These are phyloP conservation scores for Pseudofabraea citricarpa DNA, from an alignment of 2,329 filamentous ascomycete genomes.

Conservation along the genomic window DNA sequence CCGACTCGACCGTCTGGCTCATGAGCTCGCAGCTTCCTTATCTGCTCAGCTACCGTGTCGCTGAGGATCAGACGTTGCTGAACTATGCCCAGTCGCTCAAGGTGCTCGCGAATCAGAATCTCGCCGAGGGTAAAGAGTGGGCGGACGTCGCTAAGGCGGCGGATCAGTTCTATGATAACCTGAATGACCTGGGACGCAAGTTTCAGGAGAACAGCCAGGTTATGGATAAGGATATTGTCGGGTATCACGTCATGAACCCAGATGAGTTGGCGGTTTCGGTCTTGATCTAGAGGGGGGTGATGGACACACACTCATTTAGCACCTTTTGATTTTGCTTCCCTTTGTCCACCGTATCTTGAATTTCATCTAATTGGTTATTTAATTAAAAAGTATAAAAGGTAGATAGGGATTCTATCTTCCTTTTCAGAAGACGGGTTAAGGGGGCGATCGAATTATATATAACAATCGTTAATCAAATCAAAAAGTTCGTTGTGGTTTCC, in stretches of 20 bases:
- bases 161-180: neutral
- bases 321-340: too few relatives aligned
- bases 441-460: too few relatives aligned
- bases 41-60: conserved; percentile 39
- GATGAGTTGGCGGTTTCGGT: neutral
- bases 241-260: neutral
- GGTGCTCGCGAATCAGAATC: neutral
- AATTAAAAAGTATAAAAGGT: too few relatives aligned
- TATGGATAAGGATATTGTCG: neutral
- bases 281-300: neutral
- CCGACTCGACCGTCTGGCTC: conserved; percentile 40
- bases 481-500: too few relatives aligned
- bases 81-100: neutral
- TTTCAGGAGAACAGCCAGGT: neutral
- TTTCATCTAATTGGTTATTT: too few relatives aligned
- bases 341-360: too few relatives aligned
- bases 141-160: neutral
- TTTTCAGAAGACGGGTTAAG: too few relatives aligned
- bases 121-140: neutral
- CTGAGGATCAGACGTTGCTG: conserved; percentile 32
- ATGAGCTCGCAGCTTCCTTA: conserved; percentile 39
- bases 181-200: neutral
- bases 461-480: too few relatives aligned
- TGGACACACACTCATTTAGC: too few relatives aligned
- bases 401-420: too few relatives aligned